Evolutionary conservation across 257 asterid species (phyloP), one percentile per base, ranked within the genome.

Genomic region (Coffea canephora): DNA sequence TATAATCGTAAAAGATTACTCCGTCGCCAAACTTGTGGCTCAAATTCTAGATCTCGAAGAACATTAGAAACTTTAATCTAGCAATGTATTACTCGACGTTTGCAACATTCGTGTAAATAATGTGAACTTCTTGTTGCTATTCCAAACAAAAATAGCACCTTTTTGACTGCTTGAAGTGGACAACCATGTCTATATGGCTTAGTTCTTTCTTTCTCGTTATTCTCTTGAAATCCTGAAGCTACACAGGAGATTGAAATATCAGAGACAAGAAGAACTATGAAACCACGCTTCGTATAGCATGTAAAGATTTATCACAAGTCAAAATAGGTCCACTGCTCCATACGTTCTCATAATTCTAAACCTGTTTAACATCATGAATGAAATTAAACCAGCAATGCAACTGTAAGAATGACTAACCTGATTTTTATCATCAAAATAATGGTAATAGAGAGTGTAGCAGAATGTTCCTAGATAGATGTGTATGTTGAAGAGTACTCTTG

Each of bases 71-170:
- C 95, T 78, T 92, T 94, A 16, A 92, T 94, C 78, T 94, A 97
- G 7, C 98, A 92, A 81, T 94, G 98, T 54, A 94, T 94, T 6
- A 92, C 92, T 25, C 98, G 88, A 75, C 85, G 96, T 73, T 92
- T 91, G 91, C 98, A 94, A 84, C 95, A 80, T 84, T 94, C 90
- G 88, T 94, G 98, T 70, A 94, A 94, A 77, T 94, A 94, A 78
- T 92, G 94, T 48, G 92, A 80, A 16, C 98, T 96, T 81, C 82
- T 85, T 10, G 96, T 31, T 31, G 31, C 31, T 31, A 31, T 31
- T 31, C 31, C 31, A 31, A 31, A 31, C 31, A 31, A 31, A 31
- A 31, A 31, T 31, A 31, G 1, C 31, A 86, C 39, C 27, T 27
- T 27, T 27, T 27, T 27, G 27, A 27, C 27, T 27, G 27, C 27